Base-by-base conservation (phyloP, 2,329 filamentous ascomycete genomes). In the Aureobasidium sp. region DNA sequence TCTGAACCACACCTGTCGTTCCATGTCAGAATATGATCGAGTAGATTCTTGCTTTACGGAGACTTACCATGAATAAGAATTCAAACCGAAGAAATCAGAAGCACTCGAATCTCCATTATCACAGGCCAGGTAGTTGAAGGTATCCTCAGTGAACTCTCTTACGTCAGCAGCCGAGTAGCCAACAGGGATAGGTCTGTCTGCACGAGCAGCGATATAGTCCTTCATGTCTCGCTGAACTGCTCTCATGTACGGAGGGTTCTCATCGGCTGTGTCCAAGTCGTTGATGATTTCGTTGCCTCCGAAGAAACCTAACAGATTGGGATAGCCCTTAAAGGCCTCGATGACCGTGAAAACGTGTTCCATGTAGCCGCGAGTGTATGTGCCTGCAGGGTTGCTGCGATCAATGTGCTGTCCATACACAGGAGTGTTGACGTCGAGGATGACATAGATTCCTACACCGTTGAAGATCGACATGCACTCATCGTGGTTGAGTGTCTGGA, bases 111-210 rank as follows among this genome's bases (percentile, higher is more conserved):
- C 79, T 23, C 74, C 71, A 68, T 73, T 69, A 41, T 81, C 77
- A 76, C 89, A 92, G 71, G 88, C 82, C 76, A 91, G 80, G 77
- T 89, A 92, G 72, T 87, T 85, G 83, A 82, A 91, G 60, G 84
- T 87, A 69, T 92, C 89, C 71, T 87, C 80, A 20, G 91, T 82
- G 50, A 90, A 84, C 1, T 83, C 77, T 64, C 89, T 86, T 44
- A 93, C 89, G 72, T 92, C 89, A 53, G 89, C 89, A 62, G 86
- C 85, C 20, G 83, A 86, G 76, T 89, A 89, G 34, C 86, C 86
- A 29, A 88, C 85, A 5, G 85, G 85, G 64, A 88, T 87, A 32
- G 75, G 67, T 58, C 86, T 82, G 37, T 77, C 67, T 6, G 78
- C 73, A 66, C 87, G 80, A 61, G 82, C 80, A 55, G 79, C 76